Evolutionary conservation across 2,329 filamentous ascomycete species (phyloP), one percentile per base, ranked within the genome.

Genomic region (Fusarium multiceps): DNA sequence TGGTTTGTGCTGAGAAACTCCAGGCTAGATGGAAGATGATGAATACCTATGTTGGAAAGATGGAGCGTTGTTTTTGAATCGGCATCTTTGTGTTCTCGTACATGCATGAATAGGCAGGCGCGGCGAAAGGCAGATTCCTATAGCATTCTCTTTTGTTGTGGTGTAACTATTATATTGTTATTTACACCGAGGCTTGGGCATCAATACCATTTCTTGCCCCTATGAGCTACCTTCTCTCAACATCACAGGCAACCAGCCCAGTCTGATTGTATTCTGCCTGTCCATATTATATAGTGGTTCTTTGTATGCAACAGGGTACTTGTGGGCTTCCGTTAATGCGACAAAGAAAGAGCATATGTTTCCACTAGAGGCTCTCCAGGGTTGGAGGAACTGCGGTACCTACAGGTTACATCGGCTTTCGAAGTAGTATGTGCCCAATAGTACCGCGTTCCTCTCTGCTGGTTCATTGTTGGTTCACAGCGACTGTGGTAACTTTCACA

Each of bases 101-200:
- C 49, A 70, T 72, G 68, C 65, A 70, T 73, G 58, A 59, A 60
- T 70, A 32, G 69, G 61, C 58, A 66, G 59, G 72, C 68, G 68
- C 55, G 66, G 73, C 70, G 72, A 75, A 72, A 61, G 68, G 62
- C 63, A 63, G 60, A 66, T 70, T 66, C 66, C 65, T 63, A 75
- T 71, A 67, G 67, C 71, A 68, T 75, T 71, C 54, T 71, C 59
- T 62, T 65, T 37, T 60, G 46, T 67, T 59, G 32, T 58, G 61
- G 46, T 72, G 46, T 70, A 66, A 49, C 60, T 55, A 65, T 25
- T 55, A 45, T 60, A 37, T 71, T 32, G 34, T 55, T 45, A 46
- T 61, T 55, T 37, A 28, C 21, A 27, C 69, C 40, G 32, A 61
- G 53, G 37, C 27, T 47, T 55, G 50, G 63, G 54, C 50, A 55